phyloP scores from a whole-genome alignment of 257 asterid genomes.

The Solanum dulcamara region DNA sequence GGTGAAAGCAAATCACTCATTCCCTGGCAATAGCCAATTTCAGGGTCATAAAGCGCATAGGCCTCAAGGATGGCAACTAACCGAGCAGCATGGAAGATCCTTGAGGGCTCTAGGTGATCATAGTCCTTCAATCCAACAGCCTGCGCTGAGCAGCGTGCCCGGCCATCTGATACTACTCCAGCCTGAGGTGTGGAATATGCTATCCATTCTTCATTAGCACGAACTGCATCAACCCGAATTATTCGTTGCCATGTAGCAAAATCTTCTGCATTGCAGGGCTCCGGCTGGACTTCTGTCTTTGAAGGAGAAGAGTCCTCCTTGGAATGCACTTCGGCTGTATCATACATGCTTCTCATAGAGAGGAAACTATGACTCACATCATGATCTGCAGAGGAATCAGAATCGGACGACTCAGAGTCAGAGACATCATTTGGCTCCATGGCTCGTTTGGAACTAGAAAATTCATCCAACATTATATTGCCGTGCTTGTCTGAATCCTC shows the following conservation, averaged over 20 bases:
- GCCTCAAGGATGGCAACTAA: slow-evolving; percentile 84
- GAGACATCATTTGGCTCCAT: slow-evolving; percentile 29
- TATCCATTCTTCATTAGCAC: slow-evolving; percentile 73
- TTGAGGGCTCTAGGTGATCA: slow-evolving; percentile 63
- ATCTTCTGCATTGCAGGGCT: slow-evolving; percentile 39
- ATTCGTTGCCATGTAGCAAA: slow-evolving; percentile 76
- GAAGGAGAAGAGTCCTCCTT: slow-evolving; percentile 9
- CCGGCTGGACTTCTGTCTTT: slow-evolving; percentile 18
- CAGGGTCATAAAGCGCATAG: slow-evolving; percentile 67
- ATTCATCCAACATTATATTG: slow-evolving; percentile 4
- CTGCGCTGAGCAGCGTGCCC: slow-evolving; percentile 55
- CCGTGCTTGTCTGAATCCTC: slow-evolving; percentile 10
- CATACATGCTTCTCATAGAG: slow-evolving; percentile 24
- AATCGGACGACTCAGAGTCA: slow-evolving; percentile 38
- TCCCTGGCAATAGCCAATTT: slow-evolving; percentile 93
- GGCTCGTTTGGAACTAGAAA: slow-evolving; percentile 13
- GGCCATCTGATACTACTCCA: slow-evolving; percentile 40
- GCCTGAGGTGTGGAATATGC: slow-evolving; percentile 64
- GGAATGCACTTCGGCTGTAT: slow-evolving; percentile 10
- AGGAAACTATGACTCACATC: slow-evolving; percentile 46
- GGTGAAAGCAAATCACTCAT: slow-evolving; percentile 95
- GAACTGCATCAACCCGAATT: slow-evolving; percentile 83
- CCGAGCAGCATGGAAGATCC: slow-evolving; percentile 74
- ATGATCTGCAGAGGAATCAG: slow-evolving; percentile 49
- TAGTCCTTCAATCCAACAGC: slow-evolving; percentile 71